These are phyloP conservation scores for Xylaria sp. DNA, from an alignment of 2,329 filamentous ascomycete genomes.

Conservation along the genomic window DNA sequence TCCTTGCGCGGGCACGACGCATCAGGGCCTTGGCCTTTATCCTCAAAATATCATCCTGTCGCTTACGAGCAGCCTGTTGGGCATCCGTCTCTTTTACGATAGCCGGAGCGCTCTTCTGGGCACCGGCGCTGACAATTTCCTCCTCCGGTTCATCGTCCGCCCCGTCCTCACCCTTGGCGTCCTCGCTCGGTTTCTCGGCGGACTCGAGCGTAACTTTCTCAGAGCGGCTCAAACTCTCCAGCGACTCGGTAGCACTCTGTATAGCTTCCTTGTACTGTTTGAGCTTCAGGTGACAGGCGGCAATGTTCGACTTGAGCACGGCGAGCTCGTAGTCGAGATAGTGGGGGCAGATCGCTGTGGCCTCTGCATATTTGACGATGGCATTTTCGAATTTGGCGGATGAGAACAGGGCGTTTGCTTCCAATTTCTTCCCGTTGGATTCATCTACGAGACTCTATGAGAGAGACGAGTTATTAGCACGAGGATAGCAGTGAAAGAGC, in stretches of 20 bases:
- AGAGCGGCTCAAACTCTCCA: slow-evolving; percentile 78
- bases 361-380: slow-evolving; percentile 83
- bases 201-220: slow-evolving; percentile 49
- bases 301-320: slow-evolving; percentile 87
- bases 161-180: slow-evolving; percentile 37
- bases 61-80: slow-evolving; percentile 51
- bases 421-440: slow-evolving; percentile 77
- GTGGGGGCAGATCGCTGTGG: slow-evolving; percentile 79
- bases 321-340: slow-evolving; percentile 91
- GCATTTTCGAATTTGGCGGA: slow-evolving; percentile 78
- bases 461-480: slow-evolving; percentile 14
- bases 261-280: slow-evolving; percentile 87
- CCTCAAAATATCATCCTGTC: slow-evolving; percentile 73
- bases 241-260: slow-evolving; percentile 75
- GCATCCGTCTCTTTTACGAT: slow-evolving; percentile 46
- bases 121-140: slow-evolving; percentile 70
- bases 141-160: slow-evolving; percentile 62
- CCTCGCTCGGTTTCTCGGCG: slow-evolving; percentile 52
- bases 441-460: slow-evolving; percentile 73
- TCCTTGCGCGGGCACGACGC: slow-evolving; percentile 78
- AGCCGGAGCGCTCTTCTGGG: slow-evolving; percentile 60
- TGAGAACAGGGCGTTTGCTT: slow-evolving; percentile 84
- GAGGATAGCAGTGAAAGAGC: slow-evolving; percentile 1
- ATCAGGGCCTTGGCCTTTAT: slow-evolving; percentile 87
- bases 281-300: slow-evolving; percentile 87